phyloP scores from a whole-genome alignment of 768 basidiomycete genomes.

The Tylopilus vinaceipallidus region DNA sequence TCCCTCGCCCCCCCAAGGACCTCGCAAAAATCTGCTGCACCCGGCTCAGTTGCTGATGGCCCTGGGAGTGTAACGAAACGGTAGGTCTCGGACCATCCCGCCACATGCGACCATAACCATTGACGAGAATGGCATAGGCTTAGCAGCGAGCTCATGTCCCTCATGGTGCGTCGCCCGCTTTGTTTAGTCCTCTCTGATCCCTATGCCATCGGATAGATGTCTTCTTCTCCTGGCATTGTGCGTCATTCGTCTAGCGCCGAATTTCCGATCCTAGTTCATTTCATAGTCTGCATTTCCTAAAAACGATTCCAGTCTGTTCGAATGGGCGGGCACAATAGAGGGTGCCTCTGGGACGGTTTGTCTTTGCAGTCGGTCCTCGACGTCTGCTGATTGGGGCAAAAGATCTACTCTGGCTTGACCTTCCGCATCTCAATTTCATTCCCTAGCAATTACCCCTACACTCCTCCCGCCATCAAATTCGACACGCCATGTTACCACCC shows the following conservation, averaged over 20 bases:
- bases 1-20: conserved; percentile 60
- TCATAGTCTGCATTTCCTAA: conserved; percentile 85
- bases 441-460: conserved; percentile 86
- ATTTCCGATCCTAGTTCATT: background rate
- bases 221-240: conserved; percentile 85
- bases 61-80: conserved; percentile 84
- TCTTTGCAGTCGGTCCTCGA: background rate
- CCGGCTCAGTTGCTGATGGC: conserved; percentile 52
- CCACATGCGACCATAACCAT: background rate
- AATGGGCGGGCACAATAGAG: conserved; percentile 88
- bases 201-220: conserved; percentile 57
- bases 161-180: conserved; percentile 62
- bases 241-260: conserved; percentile 26
- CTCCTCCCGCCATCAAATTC: conserved; percentile 81
- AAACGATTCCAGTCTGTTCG: conserved; percentile 81
- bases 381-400: conserved; percentile 6
- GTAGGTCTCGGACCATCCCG: conserved; percentile 34
- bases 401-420: conserved; percentile 77
- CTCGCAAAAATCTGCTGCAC: conserved; percentile 53
- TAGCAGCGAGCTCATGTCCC: conserved; percentile 81
- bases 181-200: background rate
- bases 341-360: conserved; percentile 67
- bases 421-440: conserved; percentile 86
- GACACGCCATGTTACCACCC: conserved; percentile 91
- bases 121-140: conserved; percentile 44